Conservation (phyloP, 768 basidiomycete genomes). For the Gymnopilus dilepis region DNA sequence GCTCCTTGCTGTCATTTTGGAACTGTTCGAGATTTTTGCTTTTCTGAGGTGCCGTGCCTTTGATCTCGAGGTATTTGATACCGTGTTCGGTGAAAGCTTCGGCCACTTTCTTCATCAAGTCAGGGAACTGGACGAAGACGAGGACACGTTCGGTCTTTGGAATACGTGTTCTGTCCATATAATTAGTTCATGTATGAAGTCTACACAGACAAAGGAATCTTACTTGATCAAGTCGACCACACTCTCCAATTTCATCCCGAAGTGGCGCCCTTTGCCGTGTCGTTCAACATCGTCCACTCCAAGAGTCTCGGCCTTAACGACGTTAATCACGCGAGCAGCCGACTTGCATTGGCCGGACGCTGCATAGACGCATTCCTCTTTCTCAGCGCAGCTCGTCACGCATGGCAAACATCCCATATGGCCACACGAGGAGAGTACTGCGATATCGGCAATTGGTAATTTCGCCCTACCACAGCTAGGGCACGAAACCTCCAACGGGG, state of each 20-base stretch:
- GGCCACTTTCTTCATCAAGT: slow-evolving; percentile 89
- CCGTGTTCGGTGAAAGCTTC: slow-evolving; percentile 77
- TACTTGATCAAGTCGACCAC: slow-evolving; percentile 80
- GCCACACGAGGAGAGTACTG: slow-evolving; percentile 91
- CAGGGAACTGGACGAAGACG: slow-evolving; percentile 95
- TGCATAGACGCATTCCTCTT: slow-evolving; percentile 82
- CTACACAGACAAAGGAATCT: slow-evolving; percentile 25
- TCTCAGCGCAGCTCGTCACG: slow-evolving; percentile 72
- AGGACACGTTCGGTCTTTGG: slow-evolving; percentile 82
- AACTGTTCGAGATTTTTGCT: slow-evolving; percentile 86
- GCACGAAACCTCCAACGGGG: slow-evolving; percentile 63
- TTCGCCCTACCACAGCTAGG: slow-evolving; percentile 61
- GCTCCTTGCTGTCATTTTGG: slow-evolving; percentile 78
- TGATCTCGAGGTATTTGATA: slow-evolving; percentile 81
- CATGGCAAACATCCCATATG: slow-evolving; percentile 85
- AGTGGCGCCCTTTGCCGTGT: slow-evolving; percentile 77
- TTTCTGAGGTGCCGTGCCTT: slow-evolving; percentile 74
- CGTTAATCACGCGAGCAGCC: slow-evolving; percentile 79
- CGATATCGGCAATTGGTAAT: slow-evolving; percentile 69
- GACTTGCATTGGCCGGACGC: slow-evolving; percentile 74
- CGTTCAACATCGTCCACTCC: slow-evolving; percentile 80
- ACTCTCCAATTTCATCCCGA: slow-evolving; percentile 81
- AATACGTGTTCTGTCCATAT: slow-evolving; percentile 57
- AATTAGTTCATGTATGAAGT: slow-evolving; percentile 9
- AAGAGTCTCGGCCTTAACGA: slow-evolving; percentile 79